phyloP scores from a whole-genome alignment of 2,329 filamentous ascomycete species.

The Chaetomiaceae sp. region DNA sequence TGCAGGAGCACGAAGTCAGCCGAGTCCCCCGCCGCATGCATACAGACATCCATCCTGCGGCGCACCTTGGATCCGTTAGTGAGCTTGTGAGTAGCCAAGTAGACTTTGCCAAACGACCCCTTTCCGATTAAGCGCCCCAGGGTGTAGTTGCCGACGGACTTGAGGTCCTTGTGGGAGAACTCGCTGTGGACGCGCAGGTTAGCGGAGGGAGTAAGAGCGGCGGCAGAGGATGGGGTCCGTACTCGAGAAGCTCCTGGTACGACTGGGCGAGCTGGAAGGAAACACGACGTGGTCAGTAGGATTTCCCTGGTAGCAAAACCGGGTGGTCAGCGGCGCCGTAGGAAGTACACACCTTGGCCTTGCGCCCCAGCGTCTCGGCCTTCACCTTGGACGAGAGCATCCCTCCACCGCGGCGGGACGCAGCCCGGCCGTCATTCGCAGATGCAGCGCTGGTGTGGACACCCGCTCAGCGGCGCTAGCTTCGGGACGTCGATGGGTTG shows the following conservation, averaged over 20 bases:
- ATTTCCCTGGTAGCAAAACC: too few relatives aligned
- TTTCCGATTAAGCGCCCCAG: slow-evolving; percentile 91
- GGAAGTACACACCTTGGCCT: slow-evolving; percentile 46
- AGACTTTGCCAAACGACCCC: slow-evolving; percentile 97
- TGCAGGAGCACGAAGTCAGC: slow-evolving; percentile 32
- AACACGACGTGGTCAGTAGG: neutral
- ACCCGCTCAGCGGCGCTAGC: too few relatives aligned
- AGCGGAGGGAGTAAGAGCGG: slow-evolving; percentile 3
- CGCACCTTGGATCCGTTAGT: slow-evolving; percentile 94
- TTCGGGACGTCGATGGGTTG: too few relatives aligned
- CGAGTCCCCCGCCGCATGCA: neutral
- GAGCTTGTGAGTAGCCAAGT: slow-evolving; percentile 91
- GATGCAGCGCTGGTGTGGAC: neutral
- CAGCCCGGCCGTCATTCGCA: slow-evolving; percentile 22
- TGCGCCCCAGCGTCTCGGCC: slow-evolving; percentile 53
- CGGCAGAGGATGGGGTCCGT: slow-evolving; percentile 34
- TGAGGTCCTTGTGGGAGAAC: slow-evolving; percentile 86
- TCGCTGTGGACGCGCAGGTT: slow-evolving; percentile 53
- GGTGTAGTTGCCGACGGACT: slow-evolving; percentile 89
- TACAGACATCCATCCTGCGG: slow-evolving; percentile 9
- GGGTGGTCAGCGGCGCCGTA: too few relatives aligned
- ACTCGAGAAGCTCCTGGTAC: slow-evolving; percentile 94
- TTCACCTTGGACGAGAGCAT: slow-evolving; percentile 52
- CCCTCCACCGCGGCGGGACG: slow-evolving; percentile 29
- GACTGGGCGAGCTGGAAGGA: slow-evolving; percentile 78